Evolutionary conservation across 345 rosid species (phyloP).

Genomic region (Eucalyptus curtisii): DNA sequence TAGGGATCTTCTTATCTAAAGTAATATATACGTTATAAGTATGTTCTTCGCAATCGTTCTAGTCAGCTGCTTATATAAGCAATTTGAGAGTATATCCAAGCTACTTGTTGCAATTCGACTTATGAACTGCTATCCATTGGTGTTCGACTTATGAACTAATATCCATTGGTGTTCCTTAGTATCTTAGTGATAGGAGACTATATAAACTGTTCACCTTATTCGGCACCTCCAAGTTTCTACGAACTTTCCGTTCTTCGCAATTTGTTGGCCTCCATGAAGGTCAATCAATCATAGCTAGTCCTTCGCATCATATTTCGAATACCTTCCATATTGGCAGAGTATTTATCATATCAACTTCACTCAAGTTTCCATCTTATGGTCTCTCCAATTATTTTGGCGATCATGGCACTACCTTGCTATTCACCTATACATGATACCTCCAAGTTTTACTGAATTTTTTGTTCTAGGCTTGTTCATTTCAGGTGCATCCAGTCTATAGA

Average conservation of each 20-base stretch:
- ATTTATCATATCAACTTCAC: background rate
- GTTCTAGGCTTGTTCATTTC: background rate
- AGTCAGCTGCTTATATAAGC: fast-evolving
- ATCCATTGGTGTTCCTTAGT: fast-evolving
- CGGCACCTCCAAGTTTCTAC: fast-evolving
- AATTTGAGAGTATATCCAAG: background rate
- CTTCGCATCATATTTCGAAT: fast-evolving
- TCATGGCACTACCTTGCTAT: background rate
- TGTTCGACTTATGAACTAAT: fast-evolving
- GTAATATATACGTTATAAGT: background rate
- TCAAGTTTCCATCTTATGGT: background rate
- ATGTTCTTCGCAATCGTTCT: fast-evolving
- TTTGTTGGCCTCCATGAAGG: background rate
- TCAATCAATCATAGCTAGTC: background rate
- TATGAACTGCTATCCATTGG: fast-evolving
- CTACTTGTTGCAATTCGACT: fast-evolving
- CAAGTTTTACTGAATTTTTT: background rate
- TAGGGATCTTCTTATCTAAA: background rate
- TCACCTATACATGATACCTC: background rate
- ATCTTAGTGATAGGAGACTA: background rate
- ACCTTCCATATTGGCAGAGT: background rate
- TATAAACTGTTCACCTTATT: background rate
- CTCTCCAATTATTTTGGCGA: background rate
- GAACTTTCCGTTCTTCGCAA: background rate
- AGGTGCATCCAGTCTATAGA: background rate